Base-by-base conservation (phyloP, 2,329 filamentous ascomycete genomes). In the Trichophyton simii region DNA sequence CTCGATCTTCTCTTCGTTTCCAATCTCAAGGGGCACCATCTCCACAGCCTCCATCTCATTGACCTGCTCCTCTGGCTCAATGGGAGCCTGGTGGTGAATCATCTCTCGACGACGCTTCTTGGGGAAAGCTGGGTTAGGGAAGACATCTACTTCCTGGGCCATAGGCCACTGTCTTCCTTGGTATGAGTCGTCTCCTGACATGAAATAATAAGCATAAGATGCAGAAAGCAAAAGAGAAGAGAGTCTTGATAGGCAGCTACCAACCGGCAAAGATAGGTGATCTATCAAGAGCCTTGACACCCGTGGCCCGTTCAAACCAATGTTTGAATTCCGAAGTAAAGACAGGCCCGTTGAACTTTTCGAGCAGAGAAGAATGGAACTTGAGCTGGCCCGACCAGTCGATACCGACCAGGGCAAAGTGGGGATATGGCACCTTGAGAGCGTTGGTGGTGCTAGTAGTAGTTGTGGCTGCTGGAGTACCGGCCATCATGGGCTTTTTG, bases 1-100 rank as follows among this genome's bases (percentile, higher is more conserved):
- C 79, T 69, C 63, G 9, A 77, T 66, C 62, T 71, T 74, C 7
- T 72, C 68, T 2, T 66, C 66, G 41, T 78, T 73, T 34, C 76
- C 76, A 28, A 78, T 71, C 38, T 71, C 68, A 22, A 74, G 54
- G 7, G 62, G 57, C 9, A 64, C 52, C 48, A 58, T 57, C 41
- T 63, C 62, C 48, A 61, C 60, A 46, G 48, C n/a, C n/a, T 54
- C 31, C 34, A 18, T 18, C 13, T 34, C 34, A 8, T 59, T 28
- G 18, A 25, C 18, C 18, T 48, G 28, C 22, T 52, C 54, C 34
- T 57, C 54, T n/a, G 28, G 18, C 15, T 57, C 54, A 36, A 57
- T 34, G 22, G 46, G 8, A 28, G 20, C 22, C 20, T 52, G 46
- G 46, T 52, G 20, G 46, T 28, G 18, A 15, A 57, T 36, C 3